A percentile compares a stretch with the other conserved stretches of the same genome.
Conservation (phyloP, 371 early-diverging fungal species). For the Haplosporangium sp. region DNA sequence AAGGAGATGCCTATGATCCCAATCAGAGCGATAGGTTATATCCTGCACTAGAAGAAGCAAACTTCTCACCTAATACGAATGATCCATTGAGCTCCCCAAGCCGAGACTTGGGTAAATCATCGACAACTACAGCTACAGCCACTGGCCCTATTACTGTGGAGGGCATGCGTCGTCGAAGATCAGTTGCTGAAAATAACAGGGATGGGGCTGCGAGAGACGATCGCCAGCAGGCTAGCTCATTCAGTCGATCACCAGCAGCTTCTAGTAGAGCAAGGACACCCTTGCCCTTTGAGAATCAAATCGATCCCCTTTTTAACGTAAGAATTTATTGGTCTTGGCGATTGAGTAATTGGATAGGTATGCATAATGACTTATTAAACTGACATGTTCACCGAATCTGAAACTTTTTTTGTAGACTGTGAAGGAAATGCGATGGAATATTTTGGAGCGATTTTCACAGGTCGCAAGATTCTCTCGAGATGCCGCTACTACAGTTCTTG, state of each 20-base stretch:
- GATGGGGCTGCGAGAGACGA: conserved; percentile 27
- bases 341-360: neutral
- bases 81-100: neutral
- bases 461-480: conserved; percentile 85
- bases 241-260: neutral
- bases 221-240: conserved; percentile 11
- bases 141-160: conserved; percentile 44
- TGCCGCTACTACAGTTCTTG: conserved; percentile 78
- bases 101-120: neutral
- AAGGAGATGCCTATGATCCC: neutral
- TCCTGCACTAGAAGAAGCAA: conserved; percentile 18
- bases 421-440: conserved; percentile 82
- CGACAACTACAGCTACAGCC: conserved; percentile 6
- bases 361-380: neutral
- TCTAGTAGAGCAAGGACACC: conserved; percentile 41
- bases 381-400: neutral
- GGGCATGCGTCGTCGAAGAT: conserved; percentile 44
- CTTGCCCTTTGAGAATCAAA: conserved; percentile 46
- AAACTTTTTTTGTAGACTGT: conserved; percentile 58
- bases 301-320: conserved; percentile 61
- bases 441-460: conserved; percentile 85
- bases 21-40: conserved; percentile 9
- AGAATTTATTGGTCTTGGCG: neutral
- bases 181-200: neutral
- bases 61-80: neutral